These are phyloP conservation scores for Botrytis squamosa DNA, from an alignment of 2,329 filamentous ascomycete species.

Conservation along the genomic window DNA sequence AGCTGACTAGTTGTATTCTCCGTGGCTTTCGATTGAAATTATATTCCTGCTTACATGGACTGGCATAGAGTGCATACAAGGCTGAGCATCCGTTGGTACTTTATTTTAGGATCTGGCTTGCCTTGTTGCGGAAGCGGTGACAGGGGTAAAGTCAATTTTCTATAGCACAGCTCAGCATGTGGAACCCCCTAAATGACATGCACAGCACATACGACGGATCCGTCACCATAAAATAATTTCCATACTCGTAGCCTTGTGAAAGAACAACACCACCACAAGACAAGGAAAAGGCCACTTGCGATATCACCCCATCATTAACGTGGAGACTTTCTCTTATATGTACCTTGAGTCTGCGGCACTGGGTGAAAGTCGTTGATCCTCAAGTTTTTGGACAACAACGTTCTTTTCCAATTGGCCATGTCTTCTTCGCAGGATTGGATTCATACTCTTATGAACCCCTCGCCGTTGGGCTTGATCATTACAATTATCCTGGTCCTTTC, in stretches of 20 bases:
- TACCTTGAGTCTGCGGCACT: neutral
- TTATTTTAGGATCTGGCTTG: conserved; percentile 6
- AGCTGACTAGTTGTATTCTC: conserved; percentile 17
- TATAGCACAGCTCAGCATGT: conserved; percentile 16
- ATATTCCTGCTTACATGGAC: conserved; percentile 3
- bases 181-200: neutral
- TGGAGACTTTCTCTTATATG: neutral
- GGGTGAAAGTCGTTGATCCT: neutral
- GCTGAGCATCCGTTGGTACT: conserved; percentile 19
- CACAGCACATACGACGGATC: neutral
- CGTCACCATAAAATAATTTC: conserved; percentile 6
- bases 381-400: neutral
- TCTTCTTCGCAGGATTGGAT: conserved; percentile 40
- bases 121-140: conserved; percentile 13
- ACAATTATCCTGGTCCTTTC: conserved; percentile 69
- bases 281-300: neutral
- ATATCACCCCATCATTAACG: neutral
- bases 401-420: conserved; percentile 12
- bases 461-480: conserved; percentile 60
- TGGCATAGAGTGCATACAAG: conserved; percentile 1
- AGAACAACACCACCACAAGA: conserved; percentile 2
- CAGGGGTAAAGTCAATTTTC: neutral
- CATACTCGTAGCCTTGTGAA: conserved; percentile 8
- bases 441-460: conserved; percentile 59
- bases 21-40: conserved; percentile 6